Percentiles rank a stretch among this genome's conserved stretches.
phyloP scores from a whole-genome alignment of 768 basidiomycete species.

The Russula olivacea region DNA sequence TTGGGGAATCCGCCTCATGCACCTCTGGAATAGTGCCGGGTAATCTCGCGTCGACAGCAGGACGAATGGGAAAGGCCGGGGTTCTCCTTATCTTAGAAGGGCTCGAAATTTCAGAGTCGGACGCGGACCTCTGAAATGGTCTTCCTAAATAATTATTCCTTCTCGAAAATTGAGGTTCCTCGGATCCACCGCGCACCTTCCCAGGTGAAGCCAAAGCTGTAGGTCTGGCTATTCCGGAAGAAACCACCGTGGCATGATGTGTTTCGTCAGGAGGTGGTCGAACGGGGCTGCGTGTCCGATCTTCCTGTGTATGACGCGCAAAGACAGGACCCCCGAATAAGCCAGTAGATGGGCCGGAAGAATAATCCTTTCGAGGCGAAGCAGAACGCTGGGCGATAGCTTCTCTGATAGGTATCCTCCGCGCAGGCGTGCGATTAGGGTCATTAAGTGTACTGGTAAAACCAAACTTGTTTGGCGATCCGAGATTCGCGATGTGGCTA shows the following conservation, averaged over 20 bases:
- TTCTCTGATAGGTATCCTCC: slow-evolving; percentile 23
- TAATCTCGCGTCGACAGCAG: slow-evolving; percentile 2
- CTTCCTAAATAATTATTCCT: not conserved
- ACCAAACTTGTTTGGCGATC: slow-evolving; percentile 19
- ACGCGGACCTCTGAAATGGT: slow-evolving; percentile 17
- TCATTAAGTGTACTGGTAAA: slow-evolving; percentile 10
- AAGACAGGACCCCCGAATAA: slow-evolving; percentile 24
- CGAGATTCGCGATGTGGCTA: slow-evolving; percentile 8
- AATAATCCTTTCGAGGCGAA: slow-evolving; percentile 11
- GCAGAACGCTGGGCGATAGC: slow-evolving; percentile 14
- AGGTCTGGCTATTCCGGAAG: slow-evolving; percentile 3
- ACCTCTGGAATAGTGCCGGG: slow-evolving; percentile 23
- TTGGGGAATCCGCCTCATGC: not conserved
- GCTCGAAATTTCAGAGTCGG: slow-evolving; percentile 22
- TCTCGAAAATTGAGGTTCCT: slow-evolving; percentile 14
- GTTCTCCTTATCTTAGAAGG: slow-evolving; percentile 11
- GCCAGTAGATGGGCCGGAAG: slow-evolving; percentile 7
- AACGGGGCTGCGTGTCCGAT: slow-evolving; percentile 15
- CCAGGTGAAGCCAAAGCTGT: not conserved
- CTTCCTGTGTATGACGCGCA: slow-evolving; percentile 11
- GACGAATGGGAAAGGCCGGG: slow-evolving; percentile 16
- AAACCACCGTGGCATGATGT: not conserved
- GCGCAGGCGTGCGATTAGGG: slow-evolving; percentile 22
- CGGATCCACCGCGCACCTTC: slow-evolving; percentile 23
- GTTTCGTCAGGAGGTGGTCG: slow-evolving; percentile 5